Percentiles rank a stretch among this genome's conserved stretches.
Conservation (phyloP, 192 early-diverging fungal genomes). For the Linnemannia hyalina region DNA sequence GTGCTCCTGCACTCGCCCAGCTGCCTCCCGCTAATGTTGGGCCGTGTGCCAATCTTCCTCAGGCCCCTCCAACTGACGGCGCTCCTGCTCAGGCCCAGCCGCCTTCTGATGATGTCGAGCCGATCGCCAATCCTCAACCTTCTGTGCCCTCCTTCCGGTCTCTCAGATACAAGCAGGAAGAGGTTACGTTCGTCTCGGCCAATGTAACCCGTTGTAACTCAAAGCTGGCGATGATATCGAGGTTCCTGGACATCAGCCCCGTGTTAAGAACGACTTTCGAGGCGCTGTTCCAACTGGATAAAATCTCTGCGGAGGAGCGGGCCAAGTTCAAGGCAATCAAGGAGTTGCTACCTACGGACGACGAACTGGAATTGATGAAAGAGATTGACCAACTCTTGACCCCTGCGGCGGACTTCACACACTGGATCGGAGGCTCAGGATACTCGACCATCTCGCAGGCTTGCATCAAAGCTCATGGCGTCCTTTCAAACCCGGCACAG, state of each 20-base stretch:
- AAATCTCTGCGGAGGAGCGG: not conserved
- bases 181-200: too few relatives aligned
- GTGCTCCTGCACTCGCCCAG: too few relatives aligned
- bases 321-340: not conserved
- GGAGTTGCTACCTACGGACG: not conserved
- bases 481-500: not conserved
- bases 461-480: not conserved
- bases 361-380: not conserved
- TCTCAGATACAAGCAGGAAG: not conserved
- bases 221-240: not conserved
- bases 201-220: too few relatives aligned
- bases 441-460: constrained; percentile 2
- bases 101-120: not conserved
- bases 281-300: not conserved
- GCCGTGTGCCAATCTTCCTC: not conserved
- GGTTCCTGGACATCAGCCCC: not conserved
- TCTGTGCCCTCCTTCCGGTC: not conserved
- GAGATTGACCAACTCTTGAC: too few relatives aligned
- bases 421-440: not conserved
- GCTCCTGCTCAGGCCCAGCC: not conserved
- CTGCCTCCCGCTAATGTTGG: not conserved
- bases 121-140: not conserved
- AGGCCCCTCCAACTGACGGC: not conserved
- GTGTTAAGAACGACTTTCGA: not conserved
- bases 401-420: constrained; percentile 14